Evolutionary conservation across 2,329 filamentous ascomycete genomes (phyloP), one percentile per base, ranked within the genome.

Genomic region (Myriangium duriaei): DNA sequence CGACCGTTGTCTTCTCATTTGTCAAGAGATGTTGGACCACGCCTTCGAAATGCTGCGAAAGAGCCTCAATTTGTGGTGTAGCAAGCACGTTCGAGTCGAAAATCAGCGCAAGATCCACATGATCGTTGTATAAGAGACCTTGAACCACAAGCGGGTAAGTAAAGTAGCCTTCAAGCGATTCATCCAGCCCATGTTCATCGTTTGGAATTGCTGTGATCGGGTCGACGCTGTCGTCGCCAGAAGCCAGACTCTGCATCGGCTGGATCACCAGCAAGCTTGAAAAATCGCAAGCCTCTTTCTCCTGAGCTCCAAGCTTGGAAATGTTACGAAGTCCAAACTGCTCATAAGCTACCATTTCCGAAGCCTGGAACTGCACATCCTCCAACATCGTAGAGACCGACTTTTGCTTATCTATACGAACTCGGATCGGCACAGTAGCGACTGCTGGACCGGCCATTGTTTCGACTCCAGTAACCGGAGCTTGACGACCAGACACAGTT

Each of bases 201-300:
- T 15, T 24, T 26, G 21, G n/a, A 7, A 7, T 7, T 26, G 21
- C 21, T n/a, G 21, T 26, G 21, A 26, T 26, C 21, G 21, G 21
- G n/a, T 26, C n/a, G 7, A n/a, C 21, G 7, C n/a, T n/a, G n/a
- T 26, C 21, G n/a, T 26, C 21, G 21, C n/a, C 21, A n/a, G n/a
- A n/a, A 7, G 21, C 21, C 7, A 26, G 21, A n/a, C 21, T 26
- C 21, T 26, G 21, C 21, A 26, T 26, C n/a, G 16, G 11, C 19
- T 37, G 35, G 11, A 37, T 18, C 6, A 37, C 35, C 7, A 37
- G 28, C 11, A 37, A 13, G 11, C 24, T 37, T 7, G 26, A 19
- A 11, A 37, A 37, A 7, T 17, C n/a, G n/a, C 35, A 37, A n/a
- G 35, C 35, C 11, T 24, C 35, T n/a, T 24, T 28, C n/a, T 24